These are phyloP conservation scores for Yarrowia hollandica DNA, from an alignment of 805 yeast species.

Conservation along the genomic window DNA sequence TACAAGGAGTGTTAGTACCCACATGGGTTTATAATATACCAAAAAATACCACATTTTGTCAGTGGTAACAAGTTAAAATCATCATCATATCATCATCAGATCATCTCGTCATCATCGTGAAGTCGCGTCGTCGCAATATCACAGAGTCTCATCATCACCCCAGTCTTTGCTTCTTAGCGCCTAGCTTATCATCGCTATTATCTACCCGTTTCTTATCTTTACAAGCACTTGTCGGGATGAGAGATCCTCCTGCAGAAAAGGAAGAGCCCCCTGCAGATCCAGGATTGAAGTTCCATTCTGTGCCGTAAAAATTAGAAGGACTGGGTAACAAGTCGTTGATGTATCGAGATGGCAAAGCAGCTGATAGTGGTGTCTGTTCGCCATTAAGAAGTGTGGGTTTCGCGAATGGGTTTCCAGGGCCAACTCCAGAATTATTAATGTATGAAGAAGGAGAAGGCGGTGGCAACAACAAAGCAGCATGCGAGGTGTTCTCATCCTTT, in stretches of 20 bases:
- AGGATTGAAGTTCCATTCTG: conserved; percentile 52
- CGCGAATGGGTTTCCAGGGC: conserved; percentile 43
- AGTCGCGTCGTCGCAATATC: too few species aligned
- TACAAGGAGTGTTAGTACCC: conserved; percentile 28
- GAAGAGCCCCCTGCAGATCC: conserved; percentile 35
- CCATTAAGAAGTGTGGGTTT: conserved; percentile 43
- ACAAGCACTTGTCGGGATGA: conserved; percentile 21
- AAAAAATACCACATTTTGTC: conserved; percentile 4
- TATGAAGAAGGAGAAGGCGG: conserved; percentile 43
- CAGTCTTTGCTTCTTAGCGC: conserved; percentile 6
- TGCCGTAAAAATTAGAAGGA: conserved; percentile 71
- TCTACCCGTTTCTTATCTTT: conserved; percentile 20
- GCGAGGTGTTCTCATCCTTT: background rate
- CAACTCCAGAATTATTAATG: conserved; percentile 35
- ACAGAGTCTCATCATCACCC: background rate
- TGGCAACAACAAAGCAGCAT: conserved; percentile 38
- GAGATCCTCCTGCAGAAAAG: conserved; percentile 24
- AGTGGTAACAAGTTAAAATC: conserved; percentile 20
- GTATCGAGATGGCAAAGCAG: conserved; percentile 69
- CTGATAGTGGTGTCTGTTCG: conserved; percentile 69
- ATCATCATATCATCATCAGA: too few species aligned
- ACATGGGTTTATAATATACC: conserved; percentile 8
- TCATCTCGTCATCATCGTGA: background rate
- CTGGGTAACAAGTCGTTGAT: conserved; percentile 75
- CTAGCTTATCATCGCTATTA: background rate